Conservation (phyloP, 2,329 filamentous ascomycete species). For the Talaromyces sp. region DNA sequence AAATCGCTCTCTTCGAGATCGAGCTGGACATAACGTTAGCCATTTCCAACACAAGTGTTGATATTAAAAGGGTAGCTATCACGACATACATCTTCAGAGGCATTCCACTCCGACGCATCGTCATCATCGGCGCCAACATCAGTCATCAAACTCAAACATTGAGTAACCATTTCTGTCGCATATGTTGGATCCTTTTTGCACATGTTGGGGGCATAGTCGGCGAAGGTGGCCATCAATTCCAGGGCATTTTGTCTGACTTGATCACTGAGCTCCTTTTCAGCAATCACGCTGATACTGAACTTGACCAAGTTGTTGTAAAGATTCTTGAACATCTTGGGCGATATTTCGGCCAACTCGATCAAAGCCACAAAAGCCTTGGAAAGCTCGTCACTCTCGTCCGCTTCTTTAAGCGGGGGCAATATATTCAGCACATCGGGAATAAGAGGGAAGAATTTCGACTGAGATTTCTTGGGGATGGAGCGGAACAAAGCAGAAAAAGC, state of each 20-base stretch:
- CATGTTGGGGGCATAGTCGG: slow-evolving; percentile 88
- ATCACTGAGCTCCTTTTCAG: slow-evolving; percentile 91
- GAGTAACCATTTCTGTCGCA: slow-evolving; percentile 94
- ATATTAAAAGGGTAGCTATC: not conserved
- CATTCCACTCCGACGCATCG: slow-evolving; percentile 89
- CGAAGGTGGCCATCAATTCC: slow-evolving; percentile 96
- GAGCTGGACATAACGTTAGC: slow-evolving; percentile 51
- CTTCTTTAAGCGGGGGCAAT: slow-evolving; percentile 87
- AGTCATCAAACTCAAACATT: slow-evolving; percentile 96
- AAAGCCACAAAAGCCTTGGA: slow-evolving; percentile 85
- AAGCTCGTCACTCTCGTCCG: slow-evolving; percentile 82
- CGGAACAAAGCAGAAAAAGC: slow-evolving; percentile 96
- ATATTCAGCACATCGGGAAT: slow-evolving; percentile 92
- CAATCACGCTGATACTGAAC: slow-evolving; percentile 88
- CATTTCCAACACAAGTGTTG: slow-evolving; percentile 14
- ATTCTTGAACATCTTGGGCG: slow-evolving; percentile 94
- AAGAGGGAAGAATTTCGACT: slow-evolving; percentile 80
- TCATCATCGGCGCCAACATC: slow-evolving; percentile 93
- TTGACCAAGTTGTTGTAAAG: slow-evolving; percentile 90
- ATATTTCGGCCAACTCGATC: slow-evolving; percentile 90
- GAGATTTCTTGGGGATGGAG: slow-evolving; percentile 79
- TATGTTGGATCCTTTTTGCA: slow-evolving; percentile 92
- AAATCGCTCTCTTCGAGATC: slow-evolving; percentile 94
- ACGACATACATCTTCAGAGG: slow-evolving; percentile 74
- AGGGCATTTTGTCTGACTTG: slow-evolving; percentile 89